Evolutionary conservation across 2,329 filamentous ascomycete genomes (phyloP).

Genomic region (Aspergillus sp.): DNA sequence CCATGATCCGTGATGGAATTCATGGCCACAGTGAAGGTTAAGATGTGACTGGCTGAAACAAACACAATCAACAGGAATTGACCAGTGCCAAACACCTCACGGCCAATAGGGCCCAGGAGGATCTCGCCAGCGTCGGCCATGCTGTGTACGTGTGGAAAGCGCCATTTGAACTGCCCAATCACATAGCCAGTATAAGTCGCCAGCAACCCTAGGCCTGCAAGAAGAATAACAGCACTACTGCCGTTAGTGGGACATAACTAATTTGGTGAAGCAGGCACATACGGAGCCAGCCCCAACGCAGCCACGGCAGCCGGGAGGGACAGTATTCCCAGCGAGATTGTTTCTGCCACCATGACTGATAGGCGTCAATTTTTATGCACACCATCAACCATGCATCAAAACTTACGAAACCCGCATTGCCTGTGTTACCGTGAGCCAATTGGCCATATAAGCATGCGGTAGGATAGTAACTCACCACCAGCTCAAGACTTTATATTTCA

Average conservation of each 20-base stretch:
- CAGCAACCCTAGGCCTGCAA: conserved; percentile 44
- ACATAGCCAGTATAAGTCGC: conserved; percentile 51
- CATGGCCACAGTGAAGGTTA: conserved; percentile 60
- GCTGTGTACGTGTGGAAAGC: conserved; percentile 50
- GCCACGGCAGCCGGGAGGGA: conserved; percentile 47
- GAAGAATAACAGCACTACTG: conserved; percentile 35
- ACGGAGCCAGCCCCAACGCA: conserved; percentile 44
- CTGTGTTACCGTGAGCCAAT: conserved; percentile 28
- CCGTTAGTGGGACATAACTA: neutral
- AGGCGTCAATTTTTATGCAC: neutral
- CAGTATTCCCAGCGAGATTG: conserved; percentile 48
- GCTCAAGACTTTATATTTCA: conserved; percentile 42
- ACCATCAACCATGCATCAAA: too few species aligned
- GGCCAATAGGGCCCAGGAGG: conserved; percentile 51
- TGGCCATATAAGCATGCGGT: neutral
- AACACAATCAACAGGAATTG: conserved; percentile 57
- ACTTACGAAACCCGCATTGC: conserved; percentile 33
- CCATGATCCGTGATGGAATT: conserved; percentile 52
- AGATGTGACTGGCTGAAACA: conserved; percentile 58
- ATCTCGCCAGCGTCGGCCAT: conserved; percentile 59
- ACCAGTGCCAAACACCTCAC: conserved; percentile 52
- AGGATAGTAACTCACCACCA: conserved; percentile 27
- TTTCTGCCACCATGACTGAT: conserved; percentile 48
- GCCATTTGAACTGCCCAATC: conserved; percentile 48
- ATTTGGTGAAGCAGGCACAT: conserved; percentile 6